Conservation (phyloP, 2,329 filamentous ascomycete species). For the Cladobotryum mycophilum region DNA sequence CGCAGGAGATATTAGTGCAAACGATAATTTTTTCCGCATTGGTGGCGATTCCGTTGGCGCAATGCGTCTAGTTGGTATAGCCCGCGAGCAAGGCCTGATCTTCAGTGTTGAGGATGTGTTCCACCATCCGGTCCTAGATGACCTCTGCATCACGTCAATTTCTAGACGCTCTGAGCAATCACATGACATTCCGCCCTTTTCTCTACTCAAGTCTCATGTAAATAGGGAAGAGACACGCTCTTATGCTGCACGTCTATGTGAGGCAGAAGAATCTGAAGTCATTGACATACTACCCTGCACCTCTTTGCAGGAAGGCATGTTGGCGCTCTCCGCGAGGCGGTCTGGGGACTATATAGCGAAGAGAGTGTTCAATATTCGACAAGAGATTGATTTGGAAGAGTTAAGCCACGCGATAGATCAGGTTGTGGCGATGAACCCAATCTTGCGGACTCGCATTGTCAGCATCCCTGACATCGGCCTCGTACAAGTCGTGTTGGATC, state of each 20-base stretch:
- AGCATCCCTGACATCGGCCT: constrained; percentile 34
- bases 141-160: too few relatives aligned
- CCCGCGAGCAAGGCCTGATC: too few relatives aligned
- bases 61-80: too few relatives aligned
- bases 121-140: too few relatives aligned
- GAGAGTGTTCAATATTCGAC: constrained; percentile 8
- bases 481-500: constrained; percentile 38
- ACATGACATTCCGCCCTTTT: background rate
- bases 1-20: too few relatives aligned
- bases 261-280: constrained; percentile 4
- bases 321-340: constrained; percentile 22
- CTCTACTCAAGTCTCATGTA: background rate
- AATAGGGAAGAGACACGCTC: too few relatives aligned
- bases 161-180: too few relatives aligned
- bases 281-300: constrained; percentile 31
- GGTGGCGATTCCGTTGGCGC: too few relatives aligned
- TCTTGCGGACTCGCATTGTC: constrained; percentile 41
- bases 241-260: background rate
- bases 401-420: background rate
- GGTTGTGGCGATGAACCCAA: constrained; percentile 11
- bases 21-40: too few relatives aligned
- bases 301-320: constrained; percentile 29
- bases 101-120: too few relatives aligned
- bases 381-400: constrained; percentile 4
- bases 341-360: constrained; percentile 16